A percentile compares a stretch with the other conserved stretches of the same genome.
Conservation (phyloP, 805 yeast genomes). For the Saturnispora quitensis region DNA sequence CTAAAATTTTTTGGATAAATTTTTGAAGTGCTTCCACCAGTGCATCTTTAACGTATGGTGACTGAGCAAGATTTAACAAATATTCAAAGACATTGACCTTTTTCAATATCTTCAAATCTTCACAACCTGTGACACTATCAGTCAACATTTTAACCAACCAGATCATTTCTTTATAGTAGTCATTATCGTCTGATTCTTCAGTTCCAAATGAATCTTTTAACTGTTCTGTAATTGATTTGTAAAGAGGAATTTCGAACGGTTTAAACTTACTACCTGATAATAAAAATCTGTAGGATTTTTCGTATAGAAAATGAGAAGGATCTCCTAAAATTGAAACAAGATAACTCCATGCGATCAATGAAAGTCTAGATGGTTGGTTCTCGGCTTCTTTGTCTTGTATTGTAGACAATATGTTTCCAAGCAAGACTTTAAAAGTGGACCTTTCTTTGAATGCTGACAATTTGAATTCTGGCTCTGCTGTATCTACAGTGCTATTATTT, state of each 20-base stretch:
- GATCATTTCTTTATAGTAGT: constrained; percentile 45
- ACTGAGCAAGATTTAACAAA: constrained; percentile 43
- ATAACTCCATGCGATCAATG: constrained; percentile 48
- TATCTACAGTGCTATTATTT: not conserved
- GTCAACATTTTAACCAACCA: constrained; percentile 56
- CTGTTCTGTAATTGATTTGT: constrained; percentile 29
- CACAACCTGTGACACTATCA: constrained; percentile 35
- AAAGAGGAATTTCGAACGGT: constrained; percentile 37
- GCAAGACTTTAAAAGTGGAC: constrained; percentile 42
- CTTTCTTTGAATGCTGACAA: constrained; percentile 42
- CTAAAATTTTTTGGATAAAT: constrained; percentile 39
- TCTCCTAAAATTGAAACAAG: constrained; percentile 48
- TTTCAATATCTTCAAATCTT: constrained; percentile 47
- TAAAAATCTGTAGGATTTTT: constrained; percentile 58
- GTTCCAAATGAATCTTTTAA: constrained; percentile 21
- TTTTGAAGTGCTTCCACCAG: constrained; percentile 33
- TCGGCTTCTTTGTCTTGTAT: constrained; percentile 9
- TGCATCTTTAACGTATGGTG: constrained; percentile 38
- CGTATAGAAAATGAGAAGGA: constrained; percentile 71
- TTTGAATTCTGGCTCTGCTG: constrained; percentile 1
- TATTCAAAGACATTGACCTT: constrained; percentile 58
- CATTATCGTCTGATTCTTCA: constrained; percentile 30
- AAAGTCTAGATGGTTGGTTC: constrained; percentile 32
- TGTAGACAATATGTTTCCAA: constrained; percentile 39
- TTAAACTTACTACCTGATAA: constrained; percentile 43